phyloP scores from a whole-genome alignment of 148 eudicot genomes.

The Tetragonia tetragonoides region DNA sequence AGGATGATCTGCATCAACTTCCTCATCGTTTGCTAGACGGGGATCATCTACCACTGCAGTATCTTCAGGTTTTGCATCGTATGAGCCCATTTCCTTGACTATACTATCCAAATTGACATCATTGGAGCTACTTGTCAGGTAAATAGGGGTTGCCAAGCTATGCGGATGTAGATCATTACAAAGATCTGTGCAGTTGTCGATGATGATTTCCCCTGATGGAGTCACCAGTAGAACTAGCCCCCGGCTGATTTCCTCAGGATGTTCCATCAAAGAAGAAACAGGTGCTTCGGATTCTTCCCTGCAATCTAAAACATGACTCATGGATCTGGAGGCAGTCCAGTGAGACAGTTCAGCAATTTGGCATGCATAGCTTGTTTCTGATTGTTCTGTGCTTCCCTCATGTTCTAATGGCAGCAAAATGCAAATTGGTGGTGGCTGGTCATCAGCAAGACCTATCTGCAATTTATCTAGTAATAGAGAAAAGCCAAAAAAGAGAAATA shows the following conservation, averaged over 20 bases:
- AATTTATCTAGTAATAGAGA: not conserved
- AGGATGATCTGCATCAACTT: not conserved
- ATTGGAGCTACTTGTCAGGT: too few species aligned
- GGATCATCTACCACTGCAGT: not conserved
- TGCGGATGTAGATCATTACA: not conserved
- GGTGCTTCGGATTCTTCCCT: not conserved
- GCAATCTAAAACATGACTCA: not conserved
- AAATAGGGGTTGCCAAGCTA: too few species aligned
- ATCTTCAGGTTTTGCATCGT: not conserved
- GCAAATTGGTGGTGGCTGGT: constrained; percentile 18
- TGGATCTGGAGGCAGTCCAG: not conserved
- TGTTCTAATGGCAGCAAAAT: not conserved
- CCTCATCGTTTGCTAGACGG: not conserved
- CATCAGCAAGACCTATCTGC: constrained; percentile 5
- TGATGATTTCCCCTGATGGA: constrained; percentile 22
- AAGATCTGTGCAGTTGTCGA: not conserved
- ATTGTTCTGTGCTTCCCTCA: not conserved
- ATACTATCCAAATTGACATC: too few species aligned
- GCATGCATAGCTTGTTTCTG: not conserved
- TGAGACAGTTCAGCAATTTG: not conserved
- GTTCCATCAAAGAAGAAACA: constrained; percentile 5
- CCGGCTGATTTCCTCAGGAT: constrained; percentile 6
- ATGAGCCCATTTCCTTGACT: too few species aligned
- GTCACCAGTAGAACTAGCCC: constrained; percentile 13
- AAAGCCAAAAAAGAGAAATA: not conserved